phyloP scores from a whole-genome alignment of 2,329 filamentous ascomycete species.

The Oidium heveae region DNA sequence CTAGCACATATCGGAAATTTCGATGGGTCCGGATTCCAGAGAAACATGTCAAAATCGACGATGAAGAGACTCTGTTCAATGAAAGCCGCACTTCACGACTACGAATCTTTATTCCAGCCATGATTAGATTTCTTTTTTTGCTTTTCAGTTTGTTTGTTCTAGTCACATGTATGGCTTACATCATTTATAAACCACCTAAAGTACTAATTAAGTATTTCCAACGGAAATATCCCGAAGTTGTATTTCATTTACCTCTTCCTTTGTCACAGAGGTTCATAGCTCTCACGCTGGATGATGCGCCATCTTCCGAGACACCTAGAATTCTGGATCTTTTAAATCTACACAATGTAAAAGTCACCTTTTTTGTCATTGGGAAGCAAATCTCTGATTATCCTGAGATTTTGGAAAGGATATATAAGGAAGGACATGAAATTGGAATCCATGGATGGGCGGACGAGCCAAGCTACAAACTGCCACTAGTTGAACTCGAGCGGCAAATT shows the following conservation, averaged over 20 bases:
- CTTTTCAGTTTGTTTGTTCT: slow-evolving; percentile 7
- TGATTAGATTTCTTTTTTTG: slow-evolving; percentile 2
- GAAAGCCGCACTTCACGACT: background rate
- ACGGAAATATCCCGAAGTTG: slow-evolving; percentile 47
- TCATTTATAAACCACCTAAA: slow-evolving; percentile 60
- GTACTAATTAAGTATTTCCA: slow-evolving; percentile 45
- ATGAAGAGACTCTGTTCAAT: slow-evolving; percentile 8
- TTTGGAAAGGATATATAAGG: slow-evolving; percentile 30
- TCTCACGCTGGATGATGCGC: slow-evolving; percentile 70
- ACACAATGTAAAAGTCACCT: slow-evolving; percentile 50
- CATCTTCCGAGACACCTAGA: slow-evolving; percentile 42
- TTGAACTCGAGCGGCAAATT: slow-evolving; percentile 37
- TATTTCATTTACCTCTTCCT: slow-evolving; percentile 40
- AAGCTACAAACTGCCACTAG: slow-evolving; percentile 31
- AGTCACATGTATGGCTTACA: slow-evolving; percentile 26
- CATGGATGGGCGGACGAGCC: slow-evolving; percentile 79
- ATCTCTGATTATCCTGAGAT: slow-evolving; percentile 28
- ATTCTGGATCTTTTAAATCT: slow-evolving; percentile 43
- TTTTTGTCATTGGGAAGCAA: slow-evolving; percentile 72
- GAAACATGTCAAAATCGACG: slow-evolving; percentile 13
- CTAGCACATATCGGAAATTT: slow-evolving; percentile 1
- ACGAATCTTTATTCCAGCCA: background rate
- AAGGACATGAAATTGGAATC: slow-evolving; percentile 53
- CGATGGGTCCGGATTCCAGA: background rate
- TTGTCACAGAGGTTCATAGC: slow-evolving; percentile 42